Evolutionary conservation across 2,329 filamentous ascomycete genomes (phyloP).

Genomic region (Pseudocercospora vitis): DNA sequence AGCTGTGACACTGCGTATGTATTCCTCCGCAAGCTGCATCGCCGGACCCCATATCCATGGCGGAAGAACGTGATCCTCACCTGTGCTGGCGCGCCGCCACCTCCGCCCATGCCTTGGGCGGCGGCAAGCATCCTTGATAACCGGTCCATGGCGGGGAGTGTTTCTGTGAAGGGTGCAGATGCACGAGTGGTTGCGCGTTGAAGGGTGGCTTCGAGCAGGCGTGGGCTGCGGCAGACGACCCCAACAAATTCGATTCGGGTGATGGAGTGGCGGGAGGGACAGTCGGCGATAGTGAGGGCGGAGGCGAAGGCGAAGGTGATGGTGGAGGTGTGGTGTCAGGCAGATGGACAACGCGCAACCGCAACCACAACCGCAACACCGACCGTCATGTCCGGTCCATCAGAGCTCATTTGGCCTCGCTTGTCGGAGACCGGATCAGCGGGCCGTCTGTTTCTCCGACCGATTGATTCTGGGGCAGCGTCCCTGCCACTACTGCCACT

Average conservation of each 20-base stretch:
- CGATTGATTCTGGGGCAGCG: neutral
- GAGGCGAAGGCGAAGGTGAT: constrained; percentile 12
- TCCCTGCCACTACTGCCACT: constrained; percentile 3
- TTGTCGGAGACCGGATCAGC: neutral
- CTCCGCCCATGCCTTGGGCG: constrained; percentile 61
- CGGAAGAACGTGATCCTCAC: constrained; percentile 47
- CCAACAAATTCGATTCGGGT: too few relatives aligned
- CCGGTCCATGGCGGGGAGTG: constrained; percentile 70
- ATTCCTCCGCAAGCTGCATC: neutral
- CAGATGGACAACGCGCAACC: constrained; percentile 20
- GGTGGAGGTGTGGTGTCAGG: constrained; percentile 8
- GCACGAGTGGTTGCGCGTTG: too few relatives aligned
- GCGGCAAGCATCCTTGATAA: constrained; percentile 83
- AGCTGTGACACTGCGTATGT: neutral
- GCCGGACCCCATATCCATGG: neutral
- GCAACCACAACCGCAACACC: neutral
- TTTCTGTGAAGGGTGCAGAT: constrained; percentile 17
- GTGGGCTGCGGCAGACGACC: too few relatives aligned
- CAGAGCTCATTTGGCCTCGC: neutral
- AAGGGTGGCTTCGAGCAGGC: too few relatives aligned
- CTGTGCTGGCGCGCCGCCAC: constrained; percentile 66
- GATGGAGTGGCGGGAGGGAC: neutral
- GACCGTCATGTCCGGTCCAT: neutral
- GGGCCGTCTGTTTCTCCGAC: neutral
- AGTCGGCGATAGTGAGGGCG: constrained; percentile 6